phyloP scores from a whole-genome alignment of 768 basidiomycete species.

The Tephrocybe sp. region DNA sequence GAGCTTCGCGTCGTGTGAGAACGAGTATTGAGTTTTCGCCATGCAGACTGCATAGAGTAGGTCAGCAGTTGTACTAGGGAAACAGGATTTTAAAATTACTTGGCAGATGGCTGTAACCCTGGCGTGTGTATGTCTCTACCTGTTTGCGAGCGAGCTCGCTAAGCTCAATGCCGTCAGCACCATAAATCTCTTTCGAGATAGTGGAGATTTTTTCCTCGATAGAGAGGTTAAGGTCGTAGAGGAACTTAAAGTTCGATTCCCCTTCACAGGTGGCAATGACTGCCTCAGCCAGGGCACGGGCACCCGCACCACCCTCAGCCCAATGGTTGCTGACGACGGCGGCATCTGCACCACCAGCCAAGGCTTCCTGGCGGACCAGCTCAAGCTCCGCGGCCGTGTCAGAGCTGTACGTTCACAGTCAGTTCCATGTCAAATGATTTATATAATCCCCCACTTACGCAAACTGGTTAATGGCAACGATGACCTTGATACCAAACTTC shows the following conservation, averaged over 20 bases:
- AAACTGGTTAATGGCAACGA: conserved; percentile 95
- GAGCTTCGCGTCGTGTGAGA: conserved; percentile 89
- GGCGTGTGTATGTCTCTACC: conserved; percentile 86
- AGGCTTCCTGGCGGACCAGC: conserved; percentile 75
- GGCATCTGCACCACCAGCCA: conserved; percentile 87
- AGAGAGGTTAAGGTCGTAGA: conserved; percentile 81
- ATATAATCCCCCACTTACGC: conserved; percentile 52
- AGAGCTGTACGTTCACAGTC: conserved; percentile 44
- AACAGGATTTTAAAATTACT: conserved; percentile 45
- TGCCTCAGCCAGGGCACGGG: conserved; percentile 88
- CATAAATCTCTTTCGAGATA: conserved; percentile 91
- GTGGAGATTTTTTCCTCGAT: conserved; percentile 87
- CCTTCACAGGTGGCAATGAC: conserved; percentile 84
- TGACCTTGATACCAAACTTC: conserved; percentile 95
- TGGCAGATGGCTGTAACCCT: conserved; percentile 78
- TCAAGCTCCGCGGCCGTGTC: conserved; percentile 89
- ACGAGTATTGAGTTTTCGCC: conserved; percentile 98
- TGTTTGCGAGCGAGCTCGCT: conserved; percentile 84
- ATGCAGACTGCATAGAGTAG: conserved; percentile 69
- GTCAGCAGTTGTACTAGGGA: conserved; percentile 4
- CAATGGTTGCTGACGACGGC: conserved; percentile 97
- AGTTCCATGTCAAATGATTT: not conserved
- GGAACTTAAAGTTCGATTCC: conserved; percentile 84
- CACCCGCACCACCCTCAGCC: conserved; percentile 93
- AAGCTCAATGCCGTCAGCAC: conserved; percentile 86